Conservation (phyloP, 805 yeast species). For the Saccharomycodes ludwigii region DNA sequence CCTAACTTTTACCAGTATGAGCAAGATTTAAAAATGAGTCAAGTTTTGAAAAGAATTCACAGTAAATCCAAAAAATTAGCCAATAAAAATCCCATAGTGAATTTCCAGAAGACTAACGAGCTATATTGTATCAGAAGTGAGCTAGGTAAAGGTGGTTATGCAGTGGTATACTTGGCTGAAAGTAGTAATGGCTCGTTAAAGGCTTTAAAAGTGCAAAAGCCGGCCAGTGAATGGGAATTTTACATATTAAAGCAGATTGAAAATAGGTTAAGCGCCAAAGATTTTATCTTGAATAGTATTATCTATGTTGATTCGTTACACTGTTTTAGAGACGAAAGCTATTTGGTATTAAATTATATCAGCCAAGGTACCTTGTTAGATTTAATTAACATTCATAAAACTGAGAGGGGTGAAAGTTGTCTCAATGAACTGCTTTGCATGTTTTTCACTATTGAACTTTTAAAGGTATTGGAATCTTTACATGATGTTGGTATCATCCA, state of each 20-base stretch:
- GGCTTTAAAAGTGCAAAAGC: constrained; percentile 65
- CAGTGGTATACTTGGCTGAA: constrained; percentile 63
- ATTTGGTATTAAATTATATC: constrained; percentile 48
- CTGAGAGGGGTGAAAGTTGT: constrained; percentile 16
- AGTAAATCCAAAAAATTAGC: constrained; percentile 22
- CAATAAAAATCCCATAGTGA: constrained; percentile 25
- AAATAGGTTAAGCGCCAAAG: constrained; percentile 21
- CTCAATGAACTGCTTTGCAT: constrained; percentile 54
- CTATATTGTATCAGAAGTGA: constrained; percentile 28
- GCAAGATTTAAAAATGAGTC: constrained; percentile 24
- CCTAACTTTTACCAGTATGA: constrained; percentile 22
- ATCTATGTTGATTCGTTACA: constrained; percentile 41
- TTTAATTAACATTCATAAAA: constrained; percentile 39
- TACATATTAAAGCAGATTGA: constrained; percentile 55
- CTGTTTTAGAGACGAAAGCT: constrained; percentile 54
- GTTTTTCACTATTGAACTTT: constrained; percentile 51
- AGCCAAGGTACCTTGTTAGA: constrained; percentile 67
- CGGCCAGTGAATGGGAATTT: constrained; percentile 70
- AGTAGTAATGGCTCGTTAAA: constrained; percentile 37
- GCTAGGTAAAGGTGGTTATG: constrained; percentile 75
- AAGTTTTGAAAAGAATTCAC: constrained; percentile 25
- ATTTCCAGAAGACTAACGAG: constrained; percentile 22
- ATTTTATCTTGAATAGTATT: constrained; percentile 25
- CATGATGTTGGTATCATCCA: constrained; percentile 62
- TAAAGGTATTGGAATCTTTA: constrained; percentile 45